Evolutionary conservation across 768 basidiomycete genomes (phyloP).

Genomic region (Grammothele lineata): DNA sequence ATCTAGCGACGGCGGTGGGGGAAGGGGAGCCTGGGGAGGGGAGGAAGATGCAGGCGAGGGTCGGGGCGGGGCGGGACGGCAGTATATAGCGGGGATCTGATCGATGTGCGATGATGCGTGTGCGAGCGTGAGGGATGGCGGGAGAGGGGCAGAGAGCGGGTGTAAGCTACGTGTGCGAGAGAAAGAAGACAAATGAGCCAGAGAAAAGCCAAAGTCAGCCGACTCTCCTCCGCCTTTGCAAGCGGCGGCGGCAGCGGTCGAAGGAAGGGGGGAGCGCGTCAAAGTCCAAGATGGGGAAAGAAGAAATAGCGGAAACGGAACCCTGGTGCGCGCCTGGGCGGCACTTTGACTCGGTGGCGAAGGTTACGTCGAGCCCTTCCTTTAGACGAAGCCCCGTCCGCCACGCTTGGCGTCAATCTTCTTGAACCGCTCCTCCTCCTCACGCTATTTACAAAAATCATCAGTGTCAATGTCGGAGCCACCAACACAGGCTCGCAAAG

Average conservation of each 20-base stretch:
- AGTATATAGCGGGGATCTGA: too few relatives aligned
- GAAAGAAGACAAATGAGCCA: neutral
- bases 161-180: too few relatives aligned
- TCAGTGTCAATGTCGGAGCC: neutral
- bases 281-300: too few relatives aligned
- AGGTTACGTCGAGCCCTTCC: neutral
- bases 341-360: too few relatives aligned
- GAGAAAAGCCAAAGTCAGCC: neutral
- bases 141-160: too few relatives aligned
- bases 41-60: too few relatives aligned
- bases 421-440: constrained; percentile 80
- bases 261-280: neutral
- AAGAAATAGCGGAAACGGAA: neutral
- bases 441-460: constrained; percentile 54
- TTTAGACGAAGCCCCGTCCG: constrained; percentile 77
- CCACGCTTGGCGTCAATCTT: constrained; percentile 88
- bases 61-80: too few relatives aligned
- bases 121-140: neutral
- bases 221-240: too few relatives aligned
- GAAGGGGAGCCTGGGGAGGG: too few relatives aligned
- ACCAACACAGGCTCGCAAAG: neutral
- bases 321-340: neutral
- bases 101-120: neutral
- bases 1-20: constrained; percentile 3
- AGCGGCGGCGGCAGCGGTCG: too few relatives aligned